Conservation (phyloP, 164 flowering plant species). For the Akebia trifoliata region DNA sequence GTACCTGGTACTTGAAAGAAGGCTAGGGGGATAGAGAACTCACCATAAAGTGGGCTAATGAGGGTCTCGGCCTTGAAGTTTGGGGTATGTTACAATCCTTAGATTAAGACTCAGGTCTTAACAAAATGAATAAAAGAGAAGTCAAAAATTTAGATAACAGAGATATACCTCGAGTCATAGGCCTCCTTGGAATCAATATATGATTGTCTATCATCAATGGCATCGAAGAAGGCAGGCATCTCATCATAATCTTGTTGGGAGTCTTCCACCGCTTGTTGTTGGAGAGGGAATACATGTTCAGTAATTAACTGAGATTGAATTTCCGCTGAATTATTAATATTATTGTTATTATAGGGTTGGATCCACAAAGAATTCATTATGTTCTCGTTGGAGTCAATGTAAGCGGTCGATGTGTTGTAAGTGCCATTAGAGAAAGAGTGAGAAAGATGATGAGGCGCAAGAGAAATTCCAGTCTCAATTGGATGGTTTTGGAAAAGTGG, state of each 20-base stretch:
- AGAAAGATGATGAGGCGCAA: conserved; percentile 6
- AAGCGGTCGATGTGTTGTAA: conserved; percentile 7
- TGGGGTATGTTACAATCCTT: too few species aligned
- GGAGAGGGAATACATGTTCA: conserved; percentile 25
- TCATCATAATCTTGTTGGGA: conserved; percentile 54
- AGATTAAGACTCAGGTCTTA: too few species aligned
- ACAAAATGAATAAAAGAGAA: not conserved
- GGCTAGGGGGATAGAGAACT: too few species aligned
- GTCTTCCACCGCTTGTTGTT: conserved; percentile 15
- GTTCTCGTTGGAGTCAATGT: conserved; percentile 25
- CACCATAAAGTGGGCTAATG: too few species aligned
- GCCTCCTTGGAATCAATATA: conserved; percentile 54
- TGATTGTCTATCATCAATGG: conserved; percentile 69
- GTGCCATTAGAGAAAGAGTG: conserved; percentile 17
- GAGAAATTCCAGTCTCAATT: conserved; percentile 3
- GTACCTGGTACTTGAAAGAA: too few species aligned
- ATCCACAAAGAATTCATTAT: conserved; percentile 31
- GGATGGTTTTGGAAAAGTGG: conserved; percentile 16
- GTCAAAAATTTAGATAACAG: not conserved
- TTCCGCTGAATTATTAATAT: conserved; percentile 1
- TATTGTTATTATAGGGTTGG: conserved; percentile 16
- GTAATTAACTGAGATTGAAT: conserved; percentile 32
- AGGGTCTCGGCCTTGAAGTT: too few species aligned
- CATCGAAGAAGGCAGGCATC: conserved; percentile 52
- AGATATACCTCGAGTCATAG: conserved; percentile 48